Evolutionary conservation across 1,284 basidiomycete species (phyloP).

Genomic region (Cryptococcus sp.): DNA sequence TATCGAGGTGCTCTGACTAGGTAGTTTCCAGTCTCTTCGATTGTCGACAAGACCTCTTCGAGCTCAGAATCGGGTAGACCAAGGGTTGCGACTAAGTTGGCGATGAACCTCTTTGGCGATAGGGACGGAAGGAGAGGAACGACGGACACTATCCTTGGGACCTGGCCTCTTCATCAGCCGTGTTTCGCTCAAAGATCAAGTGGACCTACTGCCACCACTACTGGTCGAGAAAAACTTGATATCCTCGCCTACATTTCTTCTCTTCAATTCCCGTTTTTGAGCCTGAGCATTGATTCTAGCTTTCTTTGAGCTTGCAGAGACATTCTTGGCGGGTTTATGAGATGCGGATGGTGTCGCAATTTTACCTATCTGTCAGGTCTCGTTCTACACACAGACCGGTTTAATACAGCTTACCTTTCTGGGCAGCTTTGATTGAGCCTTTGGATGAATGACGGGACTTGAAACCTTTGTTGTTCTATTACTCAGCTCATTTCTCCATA

Average conservation of each 20-base stretch:
- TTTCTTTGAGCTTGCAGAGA: slow-evolving; percentile 34
- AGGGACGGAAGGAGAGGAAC: slow-evolving; percentile 42
- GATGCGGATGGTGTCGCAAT: slow-evolving; percentile 48
- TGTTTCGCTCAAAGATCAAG: neutral
- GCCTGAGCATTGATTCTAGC: slow-evolving; percentile 39
- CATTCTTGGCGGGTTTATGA: slow-evolving; percentile 23
- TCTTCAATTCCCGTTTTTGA: slow-evolving; percentile 57
- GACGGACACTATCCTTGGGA: slow-evolving; percentile 49
- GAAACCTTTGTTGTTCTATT: slow-evolving; percentile 80
- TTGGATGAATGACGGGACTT: slow-evolving; percentile 87
- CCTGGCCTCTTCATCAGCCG: slow-evolving; percentile 29
- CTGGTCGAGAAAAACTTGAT: slow-evolving; percentile 47
- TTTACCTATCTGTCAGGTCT: slow-evolving; percentile 57
- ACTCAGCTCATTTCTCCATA: neutral
- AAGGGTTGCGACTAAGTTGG: slow-evolving; percentile 62
- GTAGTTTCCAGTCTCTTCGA: slow-evolving; percentile 54
- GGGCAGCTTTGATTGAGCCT: slow-evolving; percentile 66
- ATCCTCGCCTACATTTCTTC: slow-evolving; percentile 57
- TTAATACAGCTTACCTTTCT: slow-evolving; percentile 60
- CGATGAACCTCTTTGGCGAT: slow-evolving; percentile 68
- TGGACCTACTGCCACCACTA: slow-evolving; percentile 40
- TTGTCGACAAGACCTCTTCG: slow-evolving; percentile 12
- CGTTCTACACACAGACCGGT: neutral
- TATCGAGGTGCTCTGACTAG: slow-evolving; percentile 76
- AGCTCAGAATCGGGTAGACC: slow-evolving; percentile 57